phyloP scores from a whole-genome alignment of 163 green algal species.

The Scenedesmus sp. region DNA sequence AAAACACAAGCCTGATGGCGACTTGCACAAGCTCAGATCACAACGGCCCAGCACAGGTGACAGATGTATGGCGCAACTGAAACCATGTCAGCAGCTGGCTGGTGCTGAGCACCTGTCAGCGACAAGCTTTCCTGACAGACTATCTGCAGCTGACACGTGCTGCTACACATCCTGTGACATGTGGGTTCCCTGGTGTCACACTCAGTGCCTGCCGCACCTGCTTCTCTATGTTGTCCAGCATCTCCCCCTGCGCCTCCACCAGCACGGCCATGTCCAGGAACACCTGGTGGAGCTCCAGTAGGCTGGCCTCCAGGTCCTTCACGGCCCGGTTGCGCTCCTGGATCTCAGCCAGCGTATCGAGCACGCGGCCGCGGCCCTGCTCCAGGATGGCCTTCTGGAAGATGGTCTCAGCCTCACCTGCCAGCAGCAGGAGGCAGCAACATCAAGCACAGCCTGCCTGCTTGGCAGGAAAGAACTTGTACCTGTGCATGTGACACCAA shows the following conservation, averaged over 20 bases:
- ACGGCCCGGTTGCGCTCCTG: conserved; percentile 94
- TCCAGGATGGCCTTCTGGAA: conserved; percentile 98
- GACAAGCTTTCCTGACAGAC: too few species aligned
- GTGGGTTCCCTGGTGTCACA: too few species aligned
- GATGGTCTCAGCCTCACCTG: conserved; percentile 94
- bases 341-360: conserved; percentile 98
- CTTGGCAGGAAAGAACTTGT: neutral
- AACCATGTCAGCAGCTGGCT: neutral
- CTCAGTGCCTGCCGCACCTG: too few species aligned
- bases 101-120: neutral
- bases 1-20: too few species aligned
- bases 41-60: too few species aligned
- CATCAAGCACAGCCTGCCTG: neutral
- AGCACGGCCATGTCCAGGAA: conserved; percentile 99
- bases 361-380: conserved; percentile 83
- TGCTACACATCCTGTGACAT: neutral
- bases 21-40: too few species aligned
- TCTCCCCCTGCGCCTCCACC: conserved; percentile 97
- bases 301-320: conserved; percentile 91
- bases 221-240: conserved; percentile 99
- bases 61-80: too few species aligned
- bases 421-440: neutral
- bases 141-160: neutral
- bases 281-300: conserved; percentile 98
- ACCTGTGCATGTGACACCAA: too few species aligned